A percentile compares a stretch with the other conserved stretches of the same genome.
Evolutionary conservation across 805 yeast genomes (phyloP).

Genomic region (Barnettozyma wickerhamii): DNA sequence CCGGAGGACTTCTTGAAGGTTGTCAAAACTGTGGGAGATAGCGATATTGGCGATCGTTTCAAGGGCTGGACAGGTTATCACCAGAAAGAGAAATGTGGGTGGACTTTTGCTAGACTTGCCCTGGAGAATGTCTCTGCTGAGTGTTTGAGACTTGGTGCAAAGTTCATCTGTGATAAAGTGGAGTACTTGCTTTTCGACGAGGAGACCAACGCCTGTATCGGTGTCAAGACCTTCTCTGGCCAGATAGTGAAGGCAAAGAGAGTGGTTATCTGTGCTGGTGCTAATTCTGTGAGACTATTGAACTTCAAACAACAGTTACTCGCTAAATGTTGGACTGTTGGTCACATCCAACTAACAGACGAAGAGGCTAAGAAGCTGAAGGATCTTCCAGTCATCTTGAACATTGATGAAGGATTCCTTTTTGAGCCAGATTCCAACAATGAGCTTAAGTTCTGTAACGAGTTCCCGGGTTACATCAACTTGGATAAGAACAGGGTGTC

Average conservation of each 20-base stretch:
- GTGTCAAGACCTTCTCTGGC: conserved; percentile 29
- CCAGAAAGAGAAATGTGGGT: conserved; percentile 32
- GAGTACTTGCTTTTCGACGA: conserved; percentile 17
- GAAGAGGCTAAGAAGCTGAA: conserved; percentile 30
- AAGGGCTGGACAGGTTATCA: conserved; percentile 30
- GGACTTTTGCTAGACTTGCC: conserved; percentile 34
- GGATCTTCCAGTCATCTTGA: conserved; percentile 33
- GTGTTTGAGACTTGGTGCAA: conserved; percentile 30
- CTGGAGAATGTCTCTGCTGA: conserved; percentile 27
- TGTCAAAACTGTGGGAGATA: conserved; percentile 2
- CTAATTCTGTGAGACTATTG: conserved; percentile 31
- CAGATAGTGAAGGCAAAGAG: conserved; percentile 23
- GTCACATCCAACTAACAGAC: conserved; percentile 33
- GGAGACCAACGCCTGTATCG: conserved; percentile 23
- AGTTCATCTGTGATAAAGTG: conserved; percentile 18
- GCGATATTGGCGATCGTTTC: conserved; percentile 10
- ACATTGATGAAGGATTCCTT: conserved; percentile 36
- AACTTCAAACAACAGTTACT: conserved; percentile 33
- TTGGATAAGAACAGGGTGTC: conserved; percentile 17
- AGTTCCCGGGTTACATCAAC: conserved; percentile 36
- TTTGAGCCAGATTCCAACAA: conserved; percentile 36
- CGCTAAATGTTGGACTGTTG: conserved; percentile 40
- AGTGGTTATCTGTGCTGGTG: conserved; percentile 36
- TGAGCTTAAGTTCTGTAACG: conserved; percentile 36
- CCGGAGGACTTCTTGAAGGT: conserved; percentile 7